Evolutionary conservation across 2,329 filamentous ascomycete species (phyloP), one percentile per base, ranked within the genome.

Genomic region (Alternaria sp.): DNA sequence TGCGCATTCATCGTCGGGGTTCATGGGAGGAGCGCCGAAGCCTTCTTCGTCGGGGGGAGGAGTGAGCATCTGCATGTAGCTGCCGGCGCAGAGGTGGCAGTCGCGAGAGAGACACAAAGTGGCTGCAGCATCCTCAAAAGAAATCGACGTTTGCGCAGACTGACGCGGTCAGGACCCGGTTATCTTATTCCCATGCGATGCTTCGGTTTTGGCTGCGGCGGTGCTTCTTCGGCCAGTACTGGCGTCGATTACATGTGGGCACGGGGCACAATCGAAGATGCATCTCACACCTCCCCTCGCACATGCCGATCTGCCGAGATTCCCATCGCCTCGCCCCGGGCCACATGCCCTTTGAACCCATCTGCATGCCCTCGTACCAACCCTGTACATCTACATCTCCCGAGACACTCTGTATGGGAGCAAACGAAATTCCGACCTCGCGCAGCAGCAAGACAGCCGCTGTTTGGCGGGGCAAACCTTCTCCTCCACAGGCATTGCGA

Each of bases 221-320:
- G 64, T 47, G 58, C 47, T 50, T 61, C 52, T 64, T 64, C 57
- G 61, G 61, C 47, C 52, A 40, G 21, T 6, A 30, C 71, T 0
- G 84, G 72, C 0, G 55, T 84, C 80, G 3, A 87, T 23, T 54
- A 23, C 15, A 28, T 26, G 47, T 50, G 51, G 44, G 44, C 46
- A 59, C 47, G 25, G 26, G 54, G 44, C 30, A 17, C 54, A 25
- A 59, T 61, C 58, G 44, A 49, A 50, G 58, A 61, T 50, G 52
- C 25, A 52, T 26, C n/a, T 56, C 43, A 26, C n/a, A 32, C 25
- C 32, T 21, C 12, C 47, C 43, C 51, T 56, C 51, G 32, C 52
- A 43, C 15, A 26, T 55, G 25, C 30, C 55, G 55, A 62, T 54
- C 55, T 51, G 40, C 59, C 21, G 12, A 40, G n/a, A 30, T 46